A percentile compares a stretch with the other conserved stretches of the same genome.
These are phyloP conservation scores for Pythium grandisporangium DNA, from an alignment of 352 stramenopile species.

Conservation along the genomic window DNA sequence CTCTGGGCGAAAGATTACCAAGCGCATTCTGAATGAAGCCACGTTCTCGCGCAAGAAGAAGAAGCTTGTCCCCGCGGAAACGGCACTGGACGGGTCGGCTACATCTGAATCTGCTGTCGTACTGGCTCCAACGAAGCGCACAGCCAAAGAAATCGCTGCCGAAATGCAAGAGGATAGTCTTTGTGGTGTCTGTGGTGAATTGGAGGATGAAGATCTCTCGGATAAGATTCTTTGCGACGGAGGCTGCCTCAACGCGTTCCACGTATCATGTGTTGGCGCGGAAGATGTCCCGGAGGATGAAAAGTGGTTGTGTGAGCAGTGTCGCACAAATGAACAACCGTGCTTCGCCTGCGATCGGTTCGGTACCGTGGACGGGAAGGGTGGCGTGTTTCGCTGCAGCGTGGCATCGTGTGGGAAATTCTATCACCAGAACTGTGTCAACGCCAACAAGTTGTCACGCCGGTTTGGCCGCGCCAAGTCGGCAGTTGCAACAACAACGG, in stretches of 20 bases:
- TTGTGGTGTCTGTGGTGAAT: conserved; percentile 69
- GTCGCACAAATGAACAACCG: conserved; percentile 74
- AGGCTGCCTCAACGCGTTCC: conserved; percentile 87
- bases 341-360: conserved; percentile 87
- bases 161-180: conserved; percentile 69
- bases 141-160: conserved; percentile 4
- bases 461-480: conserved; percentile 23
- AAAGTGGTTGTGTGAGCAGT: conserved; percentile 89
- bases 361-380: conserved; percentile 80
- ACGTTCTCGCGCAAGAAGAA: conserved; percentile 10
- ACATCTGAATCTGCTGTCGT: no score
- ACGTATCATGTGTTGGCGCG: conserved; percentile 88
- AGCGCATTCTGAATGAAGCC: conserved; percentile 32
- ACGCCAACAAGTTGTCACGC: conserved; percentile 46
- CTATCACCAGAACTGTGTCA: conserved; percentile 77
- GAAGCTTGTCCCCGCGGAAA: conserved; percentile 14
- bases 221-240: conserved; percentile 91
- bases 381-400: conserved; percentile 70
- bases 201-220: conserved; percentile 70
- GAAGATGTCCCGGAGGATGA: conserved; percentile 53
- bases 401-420: conserved; percentile 67
- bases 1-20: conserved; percentile 58
- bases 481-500: conserved; percentile 14
- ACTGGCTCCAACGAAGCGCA: conserved; percentile 46
- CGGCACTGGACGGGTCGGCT: no score